Evolutionary conservation across 306 rosid genomes (phyloP), one percentile per base, ranked within the genome.

Genomic region (Purshia tridentata): DNA sequence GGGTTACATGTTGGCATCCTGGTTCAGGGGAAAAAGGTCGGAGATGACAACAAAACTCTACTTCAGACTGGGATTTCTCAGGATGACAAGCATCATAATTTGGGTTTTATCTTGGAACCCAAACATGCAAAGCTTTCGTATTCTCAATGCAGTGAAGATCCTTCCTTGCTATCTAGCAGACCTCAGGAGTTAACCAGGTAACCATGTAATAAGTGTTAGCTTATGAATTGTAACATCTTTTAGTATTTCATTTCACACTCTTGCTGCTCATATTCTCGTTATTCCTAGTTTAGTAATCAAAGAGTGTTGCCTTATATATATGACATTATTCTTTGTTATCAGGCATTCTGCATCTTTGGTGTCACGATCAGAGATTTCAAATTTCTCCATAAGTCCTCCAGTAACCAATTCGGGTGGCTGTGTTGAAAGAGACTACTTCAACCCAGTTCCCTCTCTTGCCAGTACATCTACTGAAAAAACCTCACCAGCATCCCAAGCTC

Each of bases 61-160:
- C 72, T 87, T 63, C 96, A 90, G 78, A 84, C 91, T 4, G 96
- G 96, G 61, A 90, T 90, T 72, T 87, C 89, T 71, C 89, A 82
- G 68, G 87, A 84, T 35, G 87, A 80, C 57, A 87, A 84, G 76
- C 80, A 70, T 20, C 82, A 80, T 71, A 84, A 84, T 77, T 84
- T 90, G 82, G 92, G 90, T 19, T 90, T 90, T 78, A 81, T 81
- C 74, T 87, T 90, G 86, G 92, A 90, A 83, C 90, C 96, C 10
- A 79, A 85, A 50, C 86, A 80, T 71, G 59, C 78, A 48, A 81
- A 67, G 65, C 75, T 67, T 47, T 65, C 79, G 8, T 54, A 78
- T 46, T 68, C 89, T 69, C 73, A 74, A 44, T 76, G 47, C 70
- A 55, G 67, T 14, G 72, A 86, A 73, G 80, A 74, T 57, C 72